phyloP scores from a whole-genome alignment of 176 grass and related monocot genomes.

The Melocanna baccifera region DNA sequence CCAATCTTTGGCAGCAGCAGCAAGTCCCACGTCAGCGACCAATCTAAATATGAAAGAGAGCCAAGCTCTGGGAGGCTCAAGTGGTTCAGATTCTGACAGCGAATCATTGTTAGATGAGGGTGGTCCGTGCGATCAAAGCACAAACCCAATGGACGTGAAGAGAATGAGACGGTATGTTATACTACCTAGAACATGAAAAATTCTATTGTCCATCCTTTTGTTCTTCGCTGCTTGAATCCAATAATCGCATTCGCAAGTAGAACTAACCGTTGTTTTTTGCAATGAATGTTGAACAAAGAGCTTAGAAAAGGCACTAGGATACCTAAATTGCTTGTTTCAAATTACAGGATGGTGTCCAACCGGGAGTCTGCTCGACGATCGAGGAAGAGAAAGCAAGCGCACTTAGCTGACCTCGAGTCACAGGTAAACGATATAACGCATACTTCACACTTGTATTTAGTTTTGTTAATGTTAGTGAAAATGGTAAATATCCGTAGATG shows the following conservation, averaged over 20 bases:
- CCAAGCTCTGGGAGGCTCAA: constrained; percentile 58
- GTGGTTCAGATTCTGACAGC: constrained; percentile 80
- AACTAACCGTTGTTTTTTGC: not conserved
- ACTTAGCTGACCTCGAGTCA: constrained; percentile 71
- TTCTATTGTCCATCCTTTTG: not conserved
- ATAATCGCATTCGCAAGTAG: not conserved
- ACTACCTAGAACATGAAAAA: not conserved
- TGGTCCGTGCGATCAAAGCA: constrained; percentile 65
- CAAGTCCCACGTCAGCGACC: constrained; percentile 73
- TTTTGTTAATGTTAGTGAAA: not conserved
- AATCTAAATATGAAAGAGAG: constrained; percentile 65
- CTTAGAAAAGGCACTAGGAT: not conserved
- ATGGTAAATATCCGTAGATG: not conserved
- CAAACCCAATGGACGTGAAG: constrained; percentile 51
- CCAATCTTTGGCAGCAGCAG: constrained; percentile 39
- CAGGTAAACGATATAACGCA: constrained; percentile 40
- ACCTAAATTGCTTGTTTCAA: not conserved
- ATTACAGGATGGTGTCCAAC: constrained; percentile 90
- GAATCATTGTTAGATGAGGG: constrained; percentile 59
- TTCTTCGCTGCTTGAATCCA: not conserved
- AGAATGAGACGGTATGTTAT: constrained; percentile 85
- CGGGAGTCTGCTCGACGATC: constrained; percentile 86
- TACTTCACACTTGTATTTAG: not conserved
- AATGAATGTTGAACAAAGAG: not conserved
- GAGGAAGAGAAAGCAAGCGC: constrained; percentile 94